Evolutionary conservation across 2,329 filamentous ascomycete genomes (phyloP).

Genomic region (Cytospora mali): DNA sequence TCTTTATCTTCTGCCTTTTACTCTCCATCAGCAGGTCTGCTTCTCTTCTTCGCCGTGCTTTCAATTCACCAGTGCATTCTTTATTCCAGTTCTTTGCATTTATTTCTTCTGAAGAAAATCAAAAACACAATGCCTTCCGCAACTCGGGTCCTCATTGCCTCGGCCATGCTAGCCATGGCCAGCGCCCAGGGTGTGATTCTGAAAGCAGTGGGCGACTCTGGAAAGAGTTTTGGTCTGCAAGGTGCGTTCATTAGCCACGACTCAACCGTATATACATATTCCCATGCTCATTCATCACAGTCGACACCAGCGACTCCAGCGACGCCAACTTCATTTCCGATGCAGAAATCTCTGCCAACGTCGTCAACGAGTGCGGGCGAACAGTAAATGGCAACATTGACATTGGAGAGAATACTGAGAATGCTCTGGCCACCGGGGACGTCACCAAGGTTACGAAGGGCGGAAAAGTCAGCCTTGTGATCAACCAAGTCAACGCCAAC

Average conservation of each 20-base stretch:
- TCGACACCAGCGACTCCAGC: conserved; percentile 11
- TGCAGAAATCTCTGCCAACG: conserved; percentile 51
- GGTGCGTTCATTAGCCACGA: neutral
- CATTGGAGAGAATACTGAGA: conserved; percentile 55
- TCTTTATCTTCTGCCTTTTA: conserved; percentile 7
- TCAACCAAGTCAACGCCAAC: conserved; percentile 53
- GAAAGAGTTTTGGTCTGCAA: conserved; percentile 22
- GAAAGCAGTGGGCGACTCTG: conserved; percentile 23
- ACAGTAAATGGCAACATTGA: conserved; percentile 65
- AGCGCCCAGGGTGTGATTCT: conserved; percentile 24
- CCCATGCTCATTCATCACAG: conserved; percentile 6
- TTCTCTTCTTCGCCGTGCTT: neutral
- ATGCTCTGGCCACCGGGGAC: conserved; percentile 44
- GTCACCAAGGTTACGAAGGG: conserved; percentile 53
- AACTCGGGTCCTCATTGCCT: conserved; percentile 19
- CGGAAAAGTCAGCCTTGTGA: conserved; percentile 45
- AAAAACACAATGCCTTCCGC: conserved; percentile 22
- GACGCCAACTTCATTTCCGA: conserved; percentile 64
- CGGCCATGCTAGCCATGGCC: conserved; percentile 27
- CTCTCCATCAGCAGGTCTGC: conserved; percentile 26
- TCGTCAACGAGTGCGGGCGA: conserved; percentile 61
- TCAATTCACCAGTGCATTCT: neutral
- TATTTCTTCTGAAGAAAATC: neutral
- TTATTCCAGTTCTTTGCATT: neutral
- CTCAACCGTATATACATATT: neutral